Conservation (phyloP, 176 grass and related monocot genomes). For the Canna indica region DNA sequence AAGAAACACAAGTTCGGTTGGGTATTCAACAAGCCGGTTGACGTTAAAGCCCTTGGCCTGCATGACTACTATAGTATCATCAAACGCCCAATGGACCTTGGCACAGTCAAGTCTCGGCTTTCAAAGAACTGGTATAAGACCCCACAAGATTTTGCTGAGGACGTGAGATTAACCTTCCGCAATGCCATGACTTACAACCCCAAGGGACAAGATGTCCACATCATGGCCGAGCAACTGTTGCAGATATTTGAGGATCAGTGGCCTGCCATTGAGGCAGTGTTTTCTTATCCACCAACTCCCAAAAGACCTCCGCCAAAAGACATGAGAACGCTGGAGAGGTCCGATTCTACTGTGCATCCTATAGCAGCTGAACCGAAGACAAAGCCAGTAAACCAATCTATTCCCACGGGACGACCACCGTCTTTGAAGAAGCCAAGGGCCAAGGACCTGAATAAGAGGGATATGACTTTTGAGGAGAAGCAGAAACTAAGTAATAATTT, state of each 20-base stretch:
- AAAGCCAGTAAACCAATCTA: conserved; percentile 18
- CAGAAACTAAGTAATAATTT: conserved; percentile 11
- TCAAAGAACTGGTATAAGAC: conserved; percentile 58
- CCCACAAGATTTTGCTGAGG: conserved; percentile 72
- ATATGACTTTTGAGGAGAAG: conserved; percentile 78
- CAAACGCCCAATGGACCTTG: conserved; percentile 88
- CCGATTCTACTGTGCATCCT: conserved; percentile 41
- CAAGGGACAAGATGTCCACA: conserved; percentile 85
- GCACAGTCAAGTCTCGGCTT: conserved; percentile 65
- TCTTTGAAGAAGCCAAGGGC: conserved; percentile 90
- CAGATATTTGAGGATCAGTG: conserved; percentile 72
- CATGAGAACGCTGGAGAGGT: conserved; percentile 56
- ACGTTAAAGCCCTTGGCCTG: conserved; percentile 54
- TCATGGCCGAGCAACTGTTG: conserved; percentile 75
- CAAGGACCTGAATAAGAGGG: conserved; percentile 86
- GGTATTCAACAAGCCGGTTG: conserved; percentile 93
- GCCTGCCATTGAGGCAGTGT: conserved; percentile 67
- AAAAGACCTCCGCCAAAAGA: conserved; percentile 52
- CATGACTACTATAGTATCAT: conserved; percentile 75
- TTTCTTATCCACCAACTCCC: conserved; percentile 40
- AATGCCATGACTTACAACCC: conserved; percentile 98
- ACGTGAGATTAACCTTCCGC: conserved; percentile 74
- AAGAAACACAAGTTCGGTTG: conserved; percentile 89
- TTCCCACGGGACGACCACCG: conserved; percentile 31
- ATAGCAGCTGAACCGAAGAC: conserved; percentile 36